Percentiles rank a stretch among this genome's conserved stretches.
Evolutionary conservation across 495 filamentous ascomycete species (phyloP).

Genomic region (Penicillium egyptiacum): DNA sequence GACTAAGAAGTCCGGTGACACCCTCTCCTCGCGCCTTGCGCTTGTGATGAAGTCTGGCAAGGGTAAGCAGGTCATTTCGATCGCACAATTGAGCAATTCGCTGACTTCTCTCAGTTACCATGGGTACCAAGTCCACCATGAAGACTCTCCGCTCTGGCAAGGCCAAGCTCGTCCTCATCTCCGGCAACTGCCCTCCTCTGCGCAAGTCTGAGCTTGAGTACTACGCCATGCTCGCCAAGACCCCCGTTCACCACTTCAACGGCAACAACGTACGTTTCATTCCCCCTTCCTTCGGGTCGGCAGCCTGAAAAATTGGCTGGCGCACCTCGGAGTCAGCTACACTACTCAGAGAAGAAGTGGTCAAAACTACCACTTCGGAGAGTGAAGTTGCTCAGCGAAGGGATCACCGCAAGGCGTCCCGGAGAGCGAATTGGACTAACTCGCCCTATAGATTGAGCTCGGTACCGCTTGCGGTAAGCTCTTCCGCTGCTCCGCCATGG

Average conservation of each 20-base stretch:
- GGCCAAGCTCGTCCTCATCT: constrained; percentile 72
- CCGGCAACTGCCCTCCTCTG: constrained; percentile 93
- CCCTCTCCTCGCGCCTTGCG: constrained; percentile 84
- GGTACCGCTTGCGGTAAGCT: constrained; percentile 94
- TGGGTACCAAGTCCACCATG: constrained; percentile 94
- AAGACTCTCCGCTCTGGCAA: constrained; percentile 78
- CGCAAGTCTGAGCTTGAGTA: constrained; percentile 92
- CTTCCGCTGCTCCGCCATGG: constrained; percentile 83
- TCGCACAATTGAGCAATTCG: constrained; percentile 6
- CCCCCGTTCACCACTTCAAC: constrained; percentile 93
- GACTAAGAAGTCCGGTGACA: constrained; percentile 93
- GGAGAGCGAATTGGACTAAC: constrained; percentile 33
- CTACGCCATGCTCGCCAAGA: constrained; percentile 93
- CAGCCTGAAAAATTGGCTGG: constrained; percentile 14
- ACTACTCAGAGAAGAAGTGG: constrained; percentile 37
- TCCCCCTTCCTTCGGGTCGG: constrained; percentile 3
- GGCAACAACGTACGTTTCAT: constrained; percentile 88
- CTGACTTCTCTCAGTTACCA: constrained; percentile 53
- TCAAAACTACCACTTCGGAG: constrained; percentile 46
- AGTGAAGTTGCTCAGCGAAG: constrained; percentile 61
- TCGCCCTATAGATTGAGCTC: constrained; percentile 77
- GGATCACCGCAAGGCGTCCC: constrained; percentile 26
- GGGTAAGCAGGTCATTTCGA: constrained; percentile 27
- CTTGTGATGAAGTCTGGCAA: constrained; percentile 98
- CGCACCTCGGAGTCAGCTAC: constrained; percentile 30